phyloP scores from a whole-genome alignment of 2,329 filamentous ascomycete species.

The Cladorrhinum sp. region DNA sequence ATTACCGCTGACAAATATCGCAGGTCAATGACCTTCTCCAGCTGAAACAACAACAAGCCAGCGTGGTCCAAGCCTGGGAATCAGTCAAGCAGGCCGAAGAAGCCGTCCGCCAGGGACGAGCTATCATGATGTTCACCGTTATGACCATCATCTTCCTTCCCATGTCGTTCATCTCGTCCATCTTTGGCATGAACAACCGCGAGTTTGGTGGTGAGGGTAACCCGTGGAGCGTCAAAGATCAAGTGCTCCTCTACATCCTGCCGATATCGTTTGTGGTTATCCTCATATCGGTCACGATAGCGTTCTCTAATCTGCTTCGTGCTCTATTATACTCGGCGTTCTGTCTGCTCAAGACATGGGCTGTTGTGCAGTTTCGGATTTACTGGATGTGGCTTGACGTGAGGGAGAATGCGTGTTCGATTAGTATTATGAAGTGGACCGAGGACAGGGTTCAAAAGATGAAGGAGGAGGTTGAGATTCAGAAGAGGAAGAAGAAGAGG shows the following conservation, averaged over 20 bases:
- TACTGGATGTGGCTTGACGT: slow-evolving; percentile 8
- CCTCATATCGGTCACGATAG: slow-evolving; percentile 4
- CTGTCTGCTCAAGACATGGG: not conserved
- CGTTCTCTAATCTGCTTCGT: slow-evolving; percentile 9
- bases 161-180: slow-evolving; percentile 30
- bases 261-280: slow-evolving; percentile 8
- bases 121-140: slow-evolving; percentile 35
- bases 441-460: slow-evolving; percentile 5
- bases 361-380: not conserved
- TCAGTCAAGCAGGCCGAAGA: not conserved
- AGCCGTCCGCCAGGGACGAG: slow-evolving; percentile 27
- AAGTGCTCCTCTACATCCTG: slow-evolving; percentile 21
- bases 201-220: slow-evolving; percentile 15
- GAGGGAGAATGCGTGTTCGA: not conserved
- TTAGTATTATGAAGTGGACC: not conserved
- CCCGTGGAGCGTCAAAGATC: slow-evolving; percentile 17
- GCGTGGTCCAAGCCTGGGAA: not conserved
- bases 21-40: slow-evolving; percentile 28
- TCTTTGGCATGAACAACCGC: slow-evolving; percentile 34
- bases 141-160: slow-evolving; percentile 36
- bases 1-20: not conserved
- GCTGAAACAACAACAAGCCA: slow-evolving; percentile 33
- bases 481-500: not conserved
- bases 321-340: not conserved
- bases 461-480: slow-evolving; percentile 5